Base-by-base conservation (phyloP, 2,329 filamentous ascomycete species). In the Colletotrichum navitas region DNA sequence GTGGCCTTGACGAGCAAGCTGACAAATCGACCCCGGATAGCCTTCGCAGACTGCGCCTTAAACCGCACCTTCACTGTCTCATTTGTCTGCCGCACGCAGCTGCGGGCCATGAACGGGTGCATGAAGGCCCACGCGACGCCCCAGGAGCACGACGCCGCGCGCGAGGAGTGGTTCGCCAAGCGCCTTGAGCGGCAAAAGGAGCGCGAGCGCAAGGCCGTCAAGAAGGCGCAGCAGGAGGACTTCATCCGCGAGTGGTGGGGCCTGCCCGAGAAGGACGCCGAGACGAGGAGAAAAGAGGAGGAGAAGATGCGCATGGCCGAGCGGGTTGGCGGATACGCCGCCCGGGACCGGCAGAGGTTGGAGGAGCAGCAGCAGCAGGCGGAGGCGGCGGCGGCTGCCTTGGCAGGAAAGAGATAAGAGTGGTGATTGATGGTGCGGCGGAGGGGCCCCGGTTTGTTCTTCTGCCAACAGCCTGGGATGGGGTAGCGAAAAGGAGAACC, bases 81-180 rank as follows among this genome's bases (percentile, higher is more conserved):
- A 16, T 98, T 96, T 86, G 89, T 91, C 64, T 99, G 96, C 85
- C 92, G 94, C 65, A 83, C 87, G 60, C 88, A 95, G 78, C 92
- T 94, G 77, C 90, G 92, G 74, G 86, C 88, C 45, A 99, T 99
- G 96, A 99, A 99, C 84, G 87, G 85, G 73, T 99, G 96, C 85
- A 98, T 99, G 94, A 87, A 95, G 76, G 82, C 87, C 67, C 92
- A 97, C 83, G 95, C 95, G 66, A 97, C 93, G 74, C 93, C 91
- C 74, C 90, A 88, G 66, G 94, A 97, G 80, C 89, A 97, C 81
- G 96, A 99, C 83, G 91, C 90, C 32, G 96, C 96, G 74, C 87
- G 96, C 63, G 93, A 94, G 81, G 94, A 98, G 80, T 99, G 96
- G 96, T 98, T 98, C 81, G 89, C 90, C 63, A 87, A 89, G 74